phyloP scores from a whole-genome alignment of 305 asterid genomes.

The Plantago coronopus region DNA sequence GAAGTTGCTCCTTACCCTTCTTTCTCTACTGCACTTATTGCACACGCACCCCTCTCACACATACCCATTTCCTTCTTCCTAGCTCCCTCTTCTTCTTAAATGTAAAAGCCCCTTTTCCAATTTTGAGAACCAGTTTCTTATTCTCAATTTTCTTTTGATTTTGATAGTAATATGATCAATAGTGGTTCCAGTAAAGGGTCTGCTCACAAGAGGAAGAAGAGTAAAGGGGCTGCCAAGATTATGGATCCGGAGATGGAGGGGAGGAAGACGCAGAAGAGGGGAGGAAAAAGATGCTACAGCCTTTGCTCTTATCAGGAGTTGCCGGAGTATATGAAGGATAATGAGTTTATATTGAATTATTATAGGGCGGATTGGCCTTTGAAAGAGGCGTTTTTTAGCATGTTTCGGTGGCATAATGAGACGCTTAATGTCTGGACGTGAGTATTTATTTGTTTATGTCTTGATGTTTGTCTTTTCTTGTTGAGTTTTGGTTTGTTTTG shows the following conservation, averaged over 20 bases:
- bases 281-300: constrained; percentile 10
- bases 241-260: constrained; percentile 25
- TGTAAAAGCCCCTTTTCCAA: not conserved
- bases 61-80: not conserved
- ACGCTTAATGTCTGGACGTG: constrained; percentile 98
- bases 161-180: constrained; percentile 19
- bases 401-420: constrained; percentile 93
- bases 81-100: not conserved
- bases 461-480: not conserved
- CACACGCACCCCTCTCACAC: constrained; percentile 2
- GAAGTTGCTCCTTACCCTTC: constrained; percentile 15
- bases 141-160: not conserved
- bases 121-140: too few species aligned
- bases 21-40: not conserved
- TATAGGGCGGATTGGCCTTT: constrained; percentile 84
- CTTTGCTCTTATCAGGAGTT: constrained; percentile 58
- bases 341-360: constrained; percentile 69
- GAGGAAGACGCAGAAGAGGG: not conserved
- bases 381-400: constrained; percentile 68
- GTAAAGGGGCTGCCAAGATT: not conserved
- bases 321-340: constrained; percentile 94
- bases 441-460: constrained; percentile 20
- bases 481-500: not conserved
- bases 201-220: constrained; percentile 35
- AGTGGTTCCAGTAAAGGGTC: constrained; percentile 15